Conservation (phyloP, 257 asterid genomes). For the Solanum sitiens region DNA sequence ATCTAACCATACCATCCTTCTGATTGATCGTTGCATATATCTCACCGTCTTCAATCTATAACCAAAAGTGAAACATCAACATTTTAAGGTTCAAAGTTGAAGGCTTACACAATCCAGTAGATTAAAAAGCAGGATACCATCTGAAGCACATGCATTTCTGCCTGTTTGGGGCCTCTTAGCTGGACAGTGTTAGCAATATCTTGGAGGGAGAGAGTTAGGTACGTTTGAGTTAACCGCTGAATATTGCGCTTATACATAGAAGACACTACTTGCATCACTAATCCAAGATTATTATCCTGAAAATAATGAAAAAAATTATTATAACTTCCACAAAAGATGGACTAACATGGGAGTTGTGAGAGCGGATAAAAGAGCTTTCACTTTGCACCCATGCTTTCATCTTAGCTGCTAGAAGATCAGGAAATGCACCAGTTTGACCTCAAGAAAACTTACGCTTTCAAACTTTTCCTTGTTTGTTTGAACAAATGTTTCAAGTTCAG, state of each 20-base stretch:
- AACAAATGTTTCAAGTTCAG: slow-evolving; percentile 61
- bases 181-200: slow-evolving; percentile 84
- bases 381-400: not conserved
- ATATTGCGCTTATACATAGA: slow-evolving; percentile 94
- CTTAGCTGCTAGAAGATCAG: not conserved
- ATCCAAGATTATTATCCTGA: slow-evolving; percentile 92
- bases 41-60: slow-evolving; percentile 87
- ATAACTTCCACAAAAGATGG: not conserved
- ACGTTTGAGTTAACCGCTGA: slow-evolving; percentile 95
- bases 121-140: slow-evolving; percentile 47
- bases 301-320: not conserved
- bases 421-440: not conserved
- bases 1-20: slow-evolving; percentile 99
- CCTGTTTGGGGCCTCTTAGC: slow-evolving; percentile 72
- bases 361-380: not conserved
- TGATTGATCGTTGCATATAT: slow-evolving; percentile 92
- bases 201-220: slow-evolving; percentile 90
- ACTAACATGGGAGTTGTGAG: not conserved
- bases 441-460: slow-evolving; percentile 52
- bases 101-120: not conserved
- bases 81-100: not conserved
- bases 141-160: slow-evolving; percentile 96
- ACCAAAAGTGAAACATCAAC: not conserved
- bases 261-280: slow-evolving; percentile 88
- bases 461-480: slow-evolving; percentile 60